Evolutionary conservation across 2,329 filamentous ascomycete species (phyloP).

Genomic region (Trichophyton schoenleinii): DNA sequence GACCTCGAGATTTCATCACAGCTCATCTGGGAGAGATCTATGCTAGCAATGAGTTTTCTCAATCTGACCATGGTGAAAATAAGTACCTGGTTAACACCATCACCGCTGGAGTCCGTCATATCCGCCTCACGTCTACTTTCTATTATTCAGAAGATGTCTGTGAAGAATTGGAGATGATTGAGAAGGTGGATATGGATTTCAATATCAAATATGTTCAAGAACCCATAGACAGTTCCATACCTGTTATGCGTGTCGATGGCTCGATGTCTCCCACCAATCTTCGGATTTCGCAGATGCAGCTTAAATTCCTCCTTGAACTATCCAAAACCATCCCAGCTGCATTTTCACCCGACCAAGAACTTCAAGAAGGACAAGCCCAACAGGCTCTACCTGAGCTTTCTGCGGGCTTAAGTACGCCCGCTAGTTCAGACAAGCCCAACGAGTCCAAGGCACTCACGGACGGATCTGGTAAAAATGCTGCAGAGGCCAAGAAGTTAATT

Average conservation of each 20-base stretch:
- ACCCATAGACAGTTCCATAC: conserved; percentile 59
- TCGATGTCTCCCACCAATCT: conserved; percentile 90
- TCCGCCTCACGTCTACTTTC: conserved; percentile 79
- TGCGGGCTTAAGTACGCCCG: conserved; percentile 16
- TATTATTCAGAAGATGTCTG: conserved; percentile 59
- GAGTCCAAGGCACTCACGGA: conserved; percentile 6
- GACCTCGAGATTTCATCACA: conserved; percentile 68
- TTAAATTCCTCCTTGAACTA: conserved; percentile 79
- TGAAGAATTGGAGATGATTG: conserved; percentile 91
- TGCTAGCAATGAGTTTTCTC: conserved; percentile 81
- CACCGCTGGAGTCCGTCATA: conserved; percentile 80
- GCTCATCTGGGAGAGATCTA: conserved; percentile 97
- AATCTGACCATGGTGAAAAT: conserved; percentile 59
- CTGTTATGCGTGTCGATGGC: conserved; percentile 83
- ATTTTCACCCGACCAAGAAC: conserved; percentile 62
- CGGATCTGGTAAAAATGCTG: conserved; percentile 35
- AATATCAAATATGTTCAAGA: conserved; percentile 88
- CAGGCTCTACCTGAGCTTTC: conserved; percentile 51
- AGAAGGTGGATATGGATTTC: conserved; percentile 90
- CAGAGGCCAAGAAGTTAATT: conserved; percentile 65
- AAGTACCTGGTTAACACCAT: conserved; percentile 77
- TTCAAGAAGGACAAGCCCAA: conserved; percentile 59
- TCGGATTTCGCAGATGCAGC: conserved; percentile 75
- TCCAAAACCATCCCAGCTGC: conserved; percentile 78
- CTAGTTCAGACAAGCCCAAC: conserved; percentile 9